phyloP scores from a whole-genome alignment of 495 filamentous ascomycete genomes.

The Sordaria brevicollis region DNA sequence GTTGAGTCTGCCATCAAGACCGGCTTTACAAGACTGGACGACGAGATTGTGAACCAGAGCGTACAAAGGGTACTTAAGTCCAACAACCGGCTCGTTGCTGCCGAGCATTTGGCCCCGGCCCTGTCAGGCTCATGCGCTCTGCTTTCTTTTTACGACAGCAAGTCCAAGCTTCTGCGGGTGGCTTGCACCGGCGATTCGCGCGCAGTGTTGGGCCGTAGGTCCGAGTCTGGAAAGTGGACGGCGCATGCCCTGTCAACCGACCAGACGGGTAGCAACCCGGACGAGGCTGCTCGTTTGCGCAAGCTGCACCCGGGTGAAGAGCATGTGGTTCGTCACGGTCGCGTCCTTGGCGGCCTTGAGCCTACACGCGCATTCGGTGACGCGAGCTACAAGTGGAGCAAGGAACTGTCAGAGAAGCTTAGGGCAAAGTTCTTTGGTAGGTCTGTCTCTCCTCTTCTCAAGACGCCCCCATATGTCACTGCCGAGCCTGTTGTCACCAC shows the following conservation, averaged over 20 bases:
- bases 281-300: slow-evolving; percentile 71
- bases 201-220: slow-evolving; percentile 78
- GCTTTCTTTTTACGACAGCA: slow-evolving; percentile 89
- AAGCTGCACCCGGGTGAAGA: slow-evolving; percentile 82
- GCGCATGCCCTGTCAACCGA: slow-evolving; percentile 83
- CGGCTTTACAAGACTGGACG: slow-evolving; percentile 77
- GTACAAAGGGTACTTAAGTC: slow-evolving; percentile 78
- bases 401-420: slow-evolving; percentile 69
- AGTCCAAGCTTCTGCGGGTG: slow-evolving; percentile 71
- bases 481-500: slow-evolving; percentile 92
- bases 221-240: slow-evolving; percentile 76
- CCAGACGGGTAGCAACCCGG: slow-evolving; percentile 78
- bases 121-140: slow-evolving; percentile 93
- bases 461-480: slow-evolving; percentile 94
- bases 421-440: slow-evolving; percentile 78
- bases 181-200: slow-evolving; percentile 93
- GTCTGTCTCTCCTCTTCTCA: slow-evolving; percentile 56
- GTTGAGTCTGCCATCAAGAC: slow-evolving; percentile 88
- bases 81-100: slow-evolving; percentile 77
- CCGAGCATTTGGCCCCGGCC: slow-evolving; percentile 84
- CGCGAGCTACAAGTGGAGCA: slow-evolving; percentile 90
- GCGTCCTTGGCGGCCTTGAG: slow-evolving; percentile 84
- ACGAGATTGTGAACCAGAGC: slow-evolving; percentile 86
- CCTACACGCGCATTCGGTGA: slow-evolving; percentile 93
- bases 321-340: slow-evolving; percentile 72